Conservation (phyloP, 345 rosid genomes). For the Eucalyptus guilfoylei region DNA sequence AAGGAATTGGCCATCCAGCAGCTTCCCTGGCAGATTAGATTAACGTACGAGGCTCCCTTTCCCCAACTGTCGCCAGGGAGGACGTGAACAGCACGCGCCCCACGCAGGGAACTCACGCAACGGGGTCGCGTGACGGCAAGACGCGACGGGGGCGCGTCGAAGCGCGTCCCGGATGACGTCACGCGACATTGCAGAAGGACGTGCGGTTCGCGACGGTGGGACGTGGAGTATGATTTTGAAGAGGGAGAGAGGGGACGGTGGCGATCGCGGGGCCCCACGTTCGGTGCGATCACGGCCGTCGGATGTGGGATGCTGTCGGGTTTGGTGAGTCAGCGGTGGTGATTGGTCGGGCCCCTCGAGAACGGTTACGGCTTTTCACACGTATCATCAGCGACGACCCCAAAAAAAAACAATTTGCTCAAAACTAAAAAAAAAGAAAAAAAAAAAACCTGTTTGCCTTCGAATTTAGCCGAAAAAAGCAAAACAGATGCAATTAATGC, state of each 20-base stretch:
- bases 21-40: background rate
- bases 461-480: background rate
- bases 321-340: background rate
- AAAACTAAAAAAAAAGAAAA: no score
- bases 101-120: fast-evolving
- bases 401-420: background rate
- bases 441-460: no score
- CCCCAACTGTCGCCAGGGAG: background rate
- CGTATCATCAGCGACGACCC: background rate
- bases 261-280: background rate
- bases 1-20: background rate
- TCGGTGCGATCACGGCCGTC: background rate
- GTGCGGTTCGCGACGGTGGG: background rate
- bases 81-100: background rate
- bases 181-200: background rate
- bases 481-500: background rate
- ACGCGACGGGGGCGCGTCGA: background rate
- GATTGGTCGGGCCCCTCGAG: background rate
- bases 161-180: background rate
- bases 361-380: background rate
- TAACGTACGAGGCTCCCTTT: background rate
- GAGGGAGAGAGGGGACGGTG: background rate
- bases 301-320: background rate
- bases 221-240: background rate
- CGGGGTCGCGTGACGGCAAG: background rate